A percentile compares a stretch with the other conserved stretches of the same genome.
phyloP scores from a whole-genome alignment of 352 stramenopile genomes.

The Thraustochytrium sp. region DNA sequence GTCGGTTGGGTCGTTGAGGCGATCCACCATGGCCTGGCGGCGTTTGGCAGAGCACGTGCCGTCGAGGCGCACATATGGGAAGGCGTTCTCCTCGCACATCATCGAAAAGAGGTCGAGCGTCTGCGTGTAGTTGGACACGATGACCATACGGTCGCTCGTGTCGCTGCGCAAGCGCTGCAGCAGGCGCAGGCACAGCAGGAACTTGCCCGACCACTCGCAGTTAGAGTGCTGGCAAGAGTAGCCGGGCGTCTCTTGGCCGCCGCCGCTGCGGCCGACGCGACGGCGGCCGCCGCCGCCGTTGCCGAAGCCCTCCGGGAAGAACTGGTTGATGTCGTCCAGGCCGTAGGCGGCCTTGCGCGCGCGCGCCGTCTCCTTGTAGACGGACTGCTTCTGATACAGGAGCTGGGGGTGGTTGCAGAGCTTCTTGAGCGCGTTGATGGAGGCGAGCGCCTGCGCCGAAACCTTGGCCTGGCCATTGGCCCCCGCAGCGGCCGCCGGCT shows the following conservation, averaged over 20 bases:
- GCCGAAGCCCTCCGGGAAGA: slow-evolving; percentile 25
- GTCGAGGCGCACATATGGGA: slow-evolving; percentile 86
- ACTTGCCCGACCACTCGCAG: slow-evolving; percentile 60
- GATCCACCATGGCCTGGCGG: slow-evolving; percentile 93
- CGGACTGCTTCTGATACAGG: slow-evolving; percentile 54
- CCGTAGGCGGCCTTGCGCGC: neutral
- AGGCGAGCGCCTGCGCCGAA: slow-evolving; percentile 57
- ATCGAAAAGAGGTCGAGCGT: slow-evolving; percentile 71
- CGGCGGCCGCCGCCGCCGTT: neutral
- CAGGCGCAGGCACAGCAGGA: slow-evolving; percentile 86
- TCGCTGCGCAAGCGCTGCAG: slow-evolving; percentile 91
- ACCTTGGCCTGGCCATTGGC: neutral
- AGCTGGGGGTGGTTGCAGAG: slow-evolving; percentile 94
- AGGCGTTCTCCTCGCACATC: slow-evolving; percentile 68
- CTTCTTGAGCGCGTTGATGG: slow-evolving; percentile 85
- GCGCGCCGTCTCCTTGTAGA: neutral
- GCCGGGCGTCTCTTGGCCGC: neutral
- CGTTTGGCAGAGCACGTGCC: slow-evolving; percentile 89
- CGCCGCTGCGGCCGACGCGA: neutral
- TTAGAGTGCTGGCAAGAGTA: slow-evolving; percentile 29
- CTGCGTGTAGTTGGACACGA: slow-evolving; percentile 96
- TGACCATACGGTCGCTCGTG: slow-evolving; percentile 93
- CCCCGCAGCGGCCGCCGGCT: neutral
- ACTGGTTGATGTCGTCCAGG: slow-evolving; percentile 32
- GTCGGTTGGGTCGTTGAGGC: slow-evolving; percentile 72